phyloP scores from a whole-genome alignment of 352 stramenopile species.

The Phytophthora sp. region DNA sequence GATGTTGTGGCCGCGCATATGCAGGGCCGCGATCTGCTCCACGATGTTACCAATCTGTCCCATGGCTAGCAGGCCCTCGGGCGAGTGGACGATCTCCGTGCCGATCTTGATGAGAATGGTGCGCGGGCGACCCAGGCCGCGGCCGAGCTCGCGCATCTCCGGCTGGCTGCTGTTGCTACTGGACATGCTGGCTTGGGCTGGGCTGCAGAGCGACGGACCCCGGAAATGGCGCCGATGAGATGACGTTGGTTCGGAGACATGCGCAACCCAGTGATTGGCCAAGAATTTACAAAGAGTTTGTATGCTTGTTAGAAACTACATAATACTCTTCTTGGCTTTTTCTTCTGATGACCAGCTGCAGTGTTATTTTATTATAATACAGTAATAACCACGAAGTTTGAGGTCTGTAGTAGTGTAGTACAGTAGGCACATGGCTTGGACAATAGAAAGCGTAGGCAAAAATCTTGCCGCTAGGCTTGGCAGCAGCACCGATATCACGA shows the following conservation, averaged over 20 bases:
- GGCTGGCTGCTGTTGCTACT: constrained; percentile 3
- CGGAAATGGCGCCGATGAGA: not conserved
- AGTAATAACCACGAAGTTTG: no score
- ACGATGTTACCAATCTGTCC: constrained; percentile 88
- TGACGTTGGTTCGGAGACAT: not conserved
- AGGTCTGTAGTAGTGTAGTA: no score
- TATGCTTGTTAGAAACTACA: no score
- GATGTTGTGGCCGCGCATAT: constrained; percentile 85
- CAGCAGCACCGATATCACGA: no score
- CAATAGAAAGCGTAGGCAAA: no score
- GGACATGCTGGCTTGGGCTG: not conserved
- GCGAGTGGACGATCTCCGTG: constrained; percentile 86
- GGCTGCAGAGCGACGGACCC: not conserved
- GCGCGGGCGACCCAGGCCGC: constrained; percentile 60
- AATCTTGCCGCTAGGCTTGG: no score
- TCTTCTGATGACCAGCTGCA: not conserved
- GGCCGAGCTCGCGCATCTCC: constrained; percentile 34
- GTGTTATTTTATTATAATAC: no score
- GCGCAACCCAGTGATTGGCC: not conserved
- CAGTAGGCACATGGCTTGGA: no score
- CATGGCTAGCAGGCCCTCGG: constrained; percentile 77
- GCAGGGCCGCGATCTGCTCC: constrained; percentile 82
- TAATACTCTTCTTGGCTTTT: constrained; percentile 9
- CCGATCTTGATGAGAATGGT: constrained; percentile 89
- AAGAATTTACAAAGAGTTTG: constrained; percentile 16